Evolutionary conservation across 495 filamentous ascomycete species (phyloP).

Genomic region (Penicillium maclennaniae): DNA sequence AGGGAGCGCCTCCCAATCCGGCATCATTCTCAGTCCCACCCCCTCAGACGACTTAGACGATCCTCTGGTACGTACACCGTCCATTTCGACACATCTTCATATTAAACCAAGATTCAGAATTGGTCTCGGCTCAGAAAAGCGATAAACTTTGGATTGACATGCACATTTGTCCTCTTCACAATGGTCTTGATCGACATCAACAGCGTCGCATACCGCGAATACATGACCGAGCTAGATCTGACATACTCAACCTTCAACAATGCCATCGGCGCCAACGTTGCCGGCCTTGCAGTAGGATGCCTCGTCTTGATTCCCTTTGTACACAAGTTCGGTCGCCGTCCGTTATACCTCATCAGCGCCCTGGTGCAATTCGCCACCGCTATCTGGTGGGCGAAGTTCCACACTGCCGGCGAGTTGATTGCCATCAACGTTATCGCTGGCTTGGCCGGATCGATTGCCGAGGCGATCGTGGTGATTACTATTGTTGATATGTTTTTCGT

Average conservation of each 20-base stretch:
- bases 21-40: slow-evolving; percentile 14
- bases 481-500: slow-evolving; percentile 42
- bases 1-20: not conserved
- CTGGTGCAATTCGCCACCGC: slow-evolving; percentile 24
- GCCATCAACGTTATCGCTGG: slow-evolving; percentile 23
- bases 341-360: slow-evolving; percentile 34
- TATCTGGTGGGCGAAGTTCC: slow-evolving; percentile 23
- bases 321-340: slow-evolving; percentile 36
- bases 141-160: slow-evolving; percentile 33
- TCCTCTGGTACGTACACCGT: slow-evolving; percentile 11
- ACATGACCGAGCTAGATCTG: slow-evolving; percentile 25
- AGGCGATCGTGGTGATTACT: slow-evolving; percentile 41
- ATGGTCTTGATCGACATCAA: slow-evolving; percentile 26
- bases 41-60: slow-evolving; percentile 22
- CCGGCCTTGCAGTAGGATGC: slow-evolving; percentile 30
- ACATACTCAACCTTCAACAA: slow-evolving; percentile 26
- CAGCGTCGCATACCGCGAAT: slow-evolving; percentile 23
- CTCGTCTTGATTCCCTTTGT: slow-evolving; percentile 38
- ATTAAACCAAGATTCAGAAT: slow-evolving; percentile 10
- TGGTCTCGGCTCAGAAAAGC: slow-evolving; percentile 25
- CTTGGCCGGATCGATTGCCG: slow-evolving; percentile 28
- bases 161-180: slow-evolving; percentile 29
- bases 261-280: slow-evolving; percentile 27
- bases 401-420: slow-evolving; percentile 26
- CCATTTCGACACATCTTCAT: not conserved